Percentiles rank a stretch among this genome's conserved stretches.
Conservation (phyloP, 805 yeast genomes). For the Dipodascus albidus region DNA sequence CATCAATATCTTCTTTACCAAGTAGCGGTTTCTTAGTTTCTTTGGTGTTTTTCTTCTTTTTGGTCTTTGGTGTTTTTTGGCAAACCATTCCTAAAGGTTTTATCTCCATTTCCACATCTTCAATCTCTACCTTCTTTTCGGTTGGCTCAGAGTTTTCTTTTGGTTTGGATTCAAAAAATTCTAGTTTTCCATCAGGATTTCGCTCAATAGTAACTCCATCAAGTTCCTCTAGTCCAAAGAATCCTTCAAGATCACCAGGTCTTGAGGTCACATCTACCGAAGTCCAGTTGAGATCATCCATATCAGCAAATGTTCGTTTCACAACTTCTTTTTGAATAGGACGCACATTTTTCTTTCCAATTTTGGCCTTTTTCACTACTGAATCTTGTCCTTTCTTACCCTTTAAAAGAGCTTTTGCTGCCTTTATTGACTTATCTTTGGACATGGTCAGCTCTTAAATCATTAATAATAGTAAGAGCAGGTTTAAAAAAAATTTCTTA, state of each 20-base stretch:
- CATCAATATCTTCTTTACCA: slow-evolving; percentile 8
- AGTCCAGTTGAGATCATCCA: slow-evolving; percentile 47
- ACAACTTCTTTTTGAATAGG: background rate
- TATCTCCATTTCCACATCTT: slow-evolving; percentile 6
- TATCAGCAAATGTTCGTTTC: background rate
- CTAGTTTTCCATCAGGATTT: slow-evolving; percentile 12
- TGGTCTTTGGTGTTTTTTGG: slow-evolving; percentile 5
- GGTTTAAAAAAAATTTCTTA: background rate
- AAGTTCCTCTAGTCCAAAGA: slow-evolving; percentile 85
- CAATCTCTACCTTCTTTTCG: slow-evolving; percentile 3
- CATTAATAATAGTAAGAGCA: background rate
- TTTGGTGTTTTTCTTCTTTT: slow-evolving; percentile 7
- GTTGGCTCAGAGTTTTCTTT: slow-evolving; percentile 5
- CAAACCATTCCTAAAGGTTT: slow-evolving; percentile 2
- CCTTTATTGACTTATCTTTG: background rate
- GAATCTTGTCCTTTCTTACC: background rate
- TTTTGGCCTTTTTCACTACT: background rate
- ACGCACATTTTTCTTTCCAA: background rate
- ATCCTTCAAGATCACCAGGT: slow-evolving; percentile 78
- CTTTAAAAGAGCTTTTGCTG: background rate
- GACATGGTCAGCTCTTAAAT: background rate
- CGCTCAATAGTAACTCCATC: slow-evolving; percentile 79
- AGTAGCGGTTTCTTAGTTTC: slow-evolving; percentile 8
- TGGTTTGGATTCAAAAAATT: slow-evolving; percentile 1
- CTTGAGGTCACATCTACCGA: slow-evolving; percentile 73